phyloP scores from a whole-genome alignment of 768 basidiomycete genomes.

The Multifurca ochricompacta region DNA sequence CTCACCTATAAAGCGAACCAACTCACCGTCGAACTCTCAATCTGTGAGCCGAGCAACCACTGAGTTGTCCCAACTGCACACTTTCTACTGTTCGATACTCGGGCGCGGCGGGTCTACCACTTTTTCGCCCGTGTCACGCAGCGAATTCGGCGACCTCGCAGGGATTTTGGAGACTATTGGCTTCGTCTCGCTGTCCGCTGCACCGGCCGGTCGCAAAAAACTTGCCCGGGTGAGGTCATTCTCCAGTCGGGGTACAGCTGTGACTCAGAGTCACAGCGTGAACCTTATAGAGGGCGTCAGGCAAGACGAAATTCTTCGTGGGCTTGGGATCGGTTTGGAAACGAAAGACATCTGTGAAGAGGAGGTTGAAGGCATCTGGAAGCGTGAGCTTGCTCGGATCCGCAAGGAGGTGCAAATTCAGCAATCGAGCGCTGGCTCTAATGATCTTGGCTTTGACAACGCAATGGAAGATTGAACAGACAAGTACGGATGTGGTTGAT shows the following conservation, averaged over 20 bases:
- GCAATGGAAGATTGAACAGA: constrained; percentile 37
- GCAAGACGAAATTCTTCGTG: constrained; percentile 62
- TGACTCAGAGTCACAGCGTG: constrained; percentile 35
- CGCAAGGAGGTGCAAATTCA: constrained; percentile 35
- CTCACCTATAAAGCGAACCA: constrained; percentile 47
- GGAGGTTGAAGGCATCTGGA: constrained; percentile 47
- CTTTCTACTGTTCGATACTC: constrained; percentile 56
- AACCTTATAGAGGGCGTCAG: constrained; percentile 55
- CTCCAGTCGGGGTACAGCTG: constrained; percentile 26
- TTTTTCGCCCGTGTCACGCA: constrained; percentile 61
- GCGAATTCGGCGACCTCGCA: constrained; percentile 68
- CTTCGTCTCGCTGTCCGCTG: constrained; percentile 39
- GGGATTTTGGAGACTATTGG: constrained; percentile 70
- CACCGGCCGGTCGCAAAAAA: constrained; percentile 33
- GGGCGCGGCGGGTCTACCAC: constrained; percentile 44
- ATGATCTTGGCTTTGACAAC: constrained; percentile 31
- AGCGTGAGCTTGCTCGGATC: constrained; percentile 41
- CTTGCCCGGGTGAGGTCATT: constrained; percentile 57
- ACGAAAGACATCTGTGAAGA: constrained; percentile 39
- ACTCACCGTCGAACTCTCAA: constrained; percentile 29
- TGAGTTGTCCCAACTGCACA: constrained; percentile 54
- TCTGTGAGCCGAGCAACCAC: constrained; percentile 33
- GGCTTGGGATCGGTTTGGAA: constrained; percentile 43
- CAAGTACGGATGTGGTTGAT: background rate
- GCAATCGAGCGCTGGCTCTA: constrained; percentile 14